Percentiles rank a stretch among this genome's conserved stretches.
Conservation (phyloP, 2,329 filamentous ascomycete genomes). For the Diaporthe velutina region DNA sequence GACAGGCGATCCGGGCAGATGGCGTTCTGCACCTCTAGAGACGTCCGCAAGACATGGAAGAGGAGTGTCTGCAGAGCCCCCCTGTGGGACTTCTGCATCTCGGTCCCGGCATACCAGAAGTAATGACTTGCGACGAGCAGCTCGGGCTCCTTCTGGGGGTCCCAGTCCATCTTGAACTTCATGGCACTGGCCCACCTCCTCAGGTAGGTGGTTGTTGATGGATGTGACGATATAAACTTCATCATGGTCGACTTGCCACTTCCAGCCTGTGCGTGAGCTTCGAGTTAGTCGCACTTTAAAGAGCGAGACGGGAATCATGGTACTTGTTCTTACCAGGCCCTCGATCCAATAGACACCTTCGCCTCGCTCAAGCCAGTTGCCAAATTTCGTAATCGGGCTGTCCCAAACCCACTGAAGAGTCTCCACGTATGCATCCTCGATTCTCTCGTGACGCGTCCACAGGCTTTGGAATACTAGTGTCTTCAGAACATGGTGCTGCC, state of each 20-base stretch:
- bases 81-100: background rate
- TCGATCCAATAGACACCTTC: background rate
- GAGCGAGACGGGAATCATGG: no score
- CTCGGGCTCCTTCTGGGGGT: no score
- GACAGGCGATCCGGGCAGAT: background rate
- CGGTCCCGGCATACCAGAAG: background rate
- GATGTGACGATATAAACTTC: conserved; percentile 52
- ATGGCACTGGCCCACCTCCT: background rate
- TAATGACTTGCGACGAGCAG: background rate
- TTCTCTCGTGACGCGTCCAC: background rate
- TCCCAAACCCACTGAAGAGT: background rate
- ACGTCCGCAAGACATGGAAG: background rate
- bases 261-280: no score
- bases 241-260: conserved; percentile 55
- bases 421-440: background rate
- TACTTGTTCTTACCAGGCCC: background rate
- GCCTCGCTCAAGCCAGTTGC: background rate
- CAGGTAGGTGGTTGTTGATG: background rate
- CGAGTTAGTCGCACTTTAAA: no score
- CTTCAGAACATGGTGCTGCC: no score
- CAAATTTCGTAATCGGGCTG: background rate
- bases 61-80: background rate
- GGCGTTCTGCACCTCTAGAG: background rate
- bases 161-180: background rate
- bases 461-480: no score